Percentiles rank a stretch among this genome's conserved stretches.
These are phyloP conservation scores for Hypomyces rosellus DNA, from an alignment of 2,329 filamentous ascomycete genomes.

Conservation along the genomic window DNA sequence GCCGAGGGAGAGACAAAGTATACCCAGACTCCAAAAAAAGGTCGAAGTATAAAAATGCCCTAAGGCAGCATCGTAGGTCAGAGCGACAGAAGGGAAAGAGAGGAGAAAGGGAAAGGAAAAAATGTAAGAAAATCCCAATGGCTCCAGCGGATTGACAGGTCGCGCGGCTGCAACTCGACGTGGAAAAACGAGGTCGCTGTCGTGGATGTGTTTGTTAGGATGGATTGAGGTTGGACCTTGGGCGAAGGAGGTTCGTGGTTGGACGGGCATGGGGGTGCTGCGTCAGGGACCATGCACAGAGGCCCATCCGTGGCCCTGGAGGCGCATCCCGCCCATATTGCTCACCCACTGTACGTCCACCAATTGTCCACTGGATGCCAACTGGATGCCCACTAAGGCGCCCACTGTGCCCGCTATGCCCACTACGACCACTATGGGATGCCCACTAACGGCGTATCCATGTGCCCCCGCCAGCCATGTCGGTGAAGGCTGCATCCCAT, in stretches of 20 bases:
- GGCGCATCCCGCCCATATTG: too few species aligned
- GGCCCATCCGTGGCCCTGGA: too few species aligned
- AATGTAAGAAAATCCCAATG: neutral
- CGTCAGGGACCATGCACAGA: neutral
- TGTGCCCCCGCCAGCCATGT: slow-evolving; percentile 12
- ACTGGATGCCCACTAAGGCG: too few species aligned
- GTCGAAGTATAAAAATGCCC: neutral
- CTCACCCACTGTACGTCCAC: too few species aligned
- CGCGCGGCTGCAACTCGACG: neutral
- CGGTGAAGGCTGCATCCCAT: slow-evolving; percentile 8
- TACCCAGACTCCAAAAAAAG: neutral
- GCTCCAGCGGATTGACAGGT: neutral
- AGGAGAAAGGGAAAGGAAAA: neutral
- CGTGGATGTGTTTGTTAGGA: neutral
- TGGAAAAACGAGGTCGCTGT: neutral
- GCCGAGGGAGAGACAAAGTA: neutral
- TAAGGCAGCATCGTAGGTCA: neutral
- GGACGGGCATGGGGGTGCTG: neutral
- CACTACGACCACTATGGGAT: too few species aligned
- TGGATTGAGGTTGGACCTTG: neutral
- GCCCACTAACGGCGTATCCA: too few species aligned
- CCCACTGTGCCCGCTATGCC: too few species aligned
- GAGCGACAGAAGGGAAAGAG: neutral
- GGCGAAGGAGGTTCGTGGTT: neutral
- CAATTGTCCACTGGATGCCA: too few species aligned